phyloP scores from a whole-genome alignment of 1,139 yeast genomes.

The Candida tunisiensis region DNA sequence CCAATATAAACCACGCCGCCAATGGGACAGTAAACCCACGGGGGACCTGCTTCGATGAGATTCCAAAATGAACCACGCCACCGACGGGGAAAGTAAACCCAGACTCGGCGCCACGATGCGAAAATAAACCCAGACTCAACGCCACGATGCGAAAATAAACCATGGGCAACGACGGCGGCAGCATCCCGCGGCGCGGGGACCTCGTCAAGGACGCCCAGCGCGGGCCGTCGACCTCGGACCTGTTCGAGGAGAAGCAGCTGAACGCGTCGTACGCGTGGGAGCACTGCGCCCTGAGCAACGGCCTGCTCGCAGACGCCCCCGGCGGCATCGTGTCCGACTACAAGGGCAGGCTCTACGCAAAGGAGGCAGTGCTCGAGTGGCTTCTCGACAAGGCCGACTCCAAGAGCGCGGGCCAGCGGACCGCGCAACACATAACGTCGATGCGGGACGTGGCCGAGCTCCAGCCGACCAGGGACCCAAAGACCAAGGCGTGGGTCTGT shows the following conservation, averaged over 20 bases:
- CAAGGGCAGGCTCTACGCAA: slow-evolving; percentile 51
- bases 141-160: neutral
- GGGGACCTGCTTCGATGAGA: neutral
- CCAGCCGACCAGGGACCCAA: slow-evolving; percentile 14
- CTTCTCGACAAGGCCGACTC: slow-evolving; percentile 23
- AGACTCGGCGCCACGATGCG: neutral
- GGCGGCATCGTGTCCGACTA: slow-evolving; percentile 65
- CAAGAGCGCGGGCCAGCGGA: slow-evolving; percentile 6
- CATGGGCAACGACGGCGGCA: slow-evolving; percentile 29
- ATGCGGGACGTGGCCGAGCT: slow-evolving; percentile 36
- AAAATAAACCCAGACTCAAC: neutral
- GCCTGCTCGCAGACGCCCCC: slow-evolving; percentile 26
- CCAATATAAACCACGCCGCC: neutral
- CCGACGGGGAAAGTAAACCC: neutral
- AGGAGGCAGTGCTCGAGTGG: slow-evolving; percentile 47
- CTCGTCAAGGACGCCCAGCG: slow-evolving; percentile 13
- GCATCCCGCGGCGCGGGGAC: slow-evolving; percentile 31
- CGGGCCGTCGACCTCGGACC: slow-evolving; percentile 12
- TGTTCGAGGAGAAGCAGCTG: slow-evolving; percentile 9
- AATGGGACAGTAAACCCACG: neutral
- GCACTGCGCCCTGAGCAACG: slow-evolving; percentile 27
- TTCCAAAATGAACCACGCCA: neutral
- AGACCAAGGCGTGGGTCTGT: slow-evolving; percentile 28
- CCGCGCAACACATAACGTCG: slow-evolving; percentile 28
- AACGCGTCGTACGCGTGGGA: slow-evolving; percentile 22